Evolutionary conservation across 306 rosid species (phyloP), one percentile per base, ranked within the genome.

Genomic region (Leucaena leucocephala): DNA sequence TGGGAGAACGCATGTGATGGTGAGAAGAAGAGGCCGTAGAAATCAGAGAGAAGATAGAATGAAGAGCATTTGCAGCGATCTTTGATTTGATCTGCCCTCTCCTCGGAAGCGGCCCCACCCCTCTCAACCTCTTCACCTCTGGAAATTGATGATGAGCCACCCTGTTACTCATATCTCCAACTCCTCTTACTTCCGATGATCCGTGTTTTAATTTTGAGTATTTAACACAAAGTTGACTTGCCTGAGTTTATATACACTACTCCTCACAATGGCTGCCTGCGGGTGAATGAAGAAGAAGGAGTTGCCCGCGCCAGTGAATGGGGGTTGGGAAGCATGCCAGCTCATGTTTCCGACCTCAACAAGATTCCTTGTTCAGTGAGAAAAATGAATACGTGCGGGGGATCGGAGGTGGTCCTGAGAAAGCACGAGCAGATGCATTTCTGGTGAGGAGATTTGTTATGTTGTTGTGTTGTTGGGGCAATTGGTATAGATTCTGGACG

Each of bases 281-380:
- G 27, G 27, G 27, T 27, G 27, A 27, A 27, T 27, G 27, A 27
- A 27, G 27, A 27, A 27, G 80, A 76, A 68, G 55, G 75, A 61
- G 21, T 12, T 67, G 69, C 81, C 73, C 21, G 13, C 35, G 2
- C 2, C 44, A 40, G 35, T 11, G 38, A 40, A 58, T 74, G 80
- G 77, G 27, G 61, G 90, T 88, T 88, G 75, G 86, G 90, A 72
- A 75, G 76, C 91, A 87, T 82, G 96, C 83, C 90, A 87, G 82
- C 89, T n/a, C 57, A 59, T 65, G 71, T 73, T 76, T 76, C 57
- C 44, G 16, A 75, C 84, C 27, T 58, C 46, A 70, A 6, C 77
- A 73, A 84, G 86, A 85, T 88, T 82, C 88, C 74, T 5, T 83
- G 27, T 27, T 27, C 27, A 27, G 27, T 27, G 27, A 27, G 27